phyloP scores from a whole-genome alignment of 2,329 filamentous ascomycete genomes.

The Helotiales sp. region DNA sequence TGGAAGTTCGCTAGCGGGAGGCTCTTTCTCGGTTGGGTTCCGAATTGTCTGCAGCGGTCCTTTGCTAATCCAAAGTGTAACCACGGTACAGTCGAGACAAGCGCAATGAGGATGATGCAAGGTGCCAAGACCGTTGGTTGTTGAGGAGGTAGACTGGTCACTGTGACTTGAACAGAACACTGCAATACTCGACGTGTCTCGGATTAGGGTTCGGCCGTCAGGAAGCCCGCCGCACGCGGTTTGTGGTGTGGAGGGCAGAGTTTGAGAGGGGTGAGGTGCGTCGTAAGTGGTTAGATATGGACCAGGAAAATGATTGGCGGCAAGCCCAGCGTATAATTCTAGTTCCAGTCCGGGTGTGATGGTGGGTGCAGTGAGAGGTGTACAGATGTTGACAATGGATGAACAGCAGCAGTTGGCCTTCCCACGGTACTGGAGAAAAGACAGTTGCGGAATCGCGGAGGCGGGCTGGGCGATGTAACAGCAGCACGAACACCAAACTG shows the following conservation, averaged over 20 bases:
- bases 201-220: constrained; percentile 15
- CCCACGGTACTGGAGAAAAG: neutral
- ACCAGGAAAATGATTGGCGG: neutral
- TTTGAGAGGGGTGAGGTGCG: constrained; percentile 3
- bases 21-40: constrained; percentile 26
- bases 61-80: constrained; percentile 12
- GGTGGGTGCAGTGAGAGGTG: neutral
- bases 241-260: constrained; percentile 4
- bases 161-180: constrained; percentile 12
- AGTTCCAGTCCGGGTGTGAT: neutral
- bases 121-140: neutral
- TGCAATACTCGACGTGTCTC: constrained; percentile 10
- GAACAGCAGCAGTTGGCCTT: neutral
- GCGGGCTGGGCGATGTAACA: neutral
- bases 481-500: neutral
- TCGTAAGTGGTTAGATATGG: neutral
- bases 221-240: neutral
- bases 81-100: constrained; percentile 20
- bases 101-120: constrained; percentile 16
- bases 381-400: neutral
- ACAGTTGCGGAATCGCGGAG: neutral
- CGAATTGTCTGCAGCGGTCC: constrained; percentile 21
- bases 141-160: neutral
- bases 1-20: constrained; percentile 5
- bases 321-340: neutral